Conservation (phyloP, 1,284 basidiomycete genomes). For the Lignosus rhinocerotis region DNA sequence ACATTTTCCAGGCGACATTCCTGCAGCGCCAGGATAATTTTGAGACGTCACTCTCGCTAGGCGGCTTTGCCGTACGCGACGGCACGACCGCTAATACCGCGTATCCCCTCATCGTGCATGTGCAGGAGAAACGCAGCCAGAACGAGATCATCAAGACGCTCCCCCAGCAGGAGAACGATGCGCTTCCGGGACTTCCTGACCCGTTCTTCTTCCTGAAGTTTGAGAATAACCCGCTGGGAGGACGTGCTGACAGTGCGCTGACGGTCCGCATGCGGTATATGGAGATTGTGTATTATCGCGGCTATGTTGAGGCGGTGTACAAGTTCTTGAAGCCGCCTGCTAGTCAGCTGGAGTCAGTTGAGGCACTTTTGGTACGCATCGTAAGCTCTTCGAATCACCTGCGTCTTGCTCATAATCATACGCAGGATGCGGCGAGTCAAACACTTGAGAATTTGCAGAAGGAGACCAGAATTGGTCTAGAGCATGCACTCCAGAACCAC, state of each 20-base stretch:
- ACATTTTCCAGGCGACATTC: slow-evolving; percentile 84
- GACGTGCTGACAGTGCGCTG: slow-evolving; percentile 89
- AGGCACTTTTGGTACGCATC: slow-evolving; percentile 72
- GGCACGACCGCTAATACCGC: slow-evolving; percentile 83
- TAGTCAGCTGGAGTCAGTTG: slow-evolving; percentile 94
- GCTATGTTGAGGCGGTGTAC: slow-evolving; percentile 92
- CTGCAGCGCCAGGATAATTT: slow-evolving; percentile 86
- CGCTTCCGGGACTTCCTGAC: slow-evolving; percentile 44
- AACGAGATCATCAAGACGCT: slow-evolving; percentile 28
- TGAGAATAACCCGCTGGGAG: slow-evolving; percentile 92
- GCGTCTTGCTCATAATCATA: slow-evolving; percentile 10
- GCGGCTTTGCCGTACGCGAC: slow-evolving; percentile 90
- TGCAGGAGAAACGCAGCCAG: slow-evolving; percentile 60
- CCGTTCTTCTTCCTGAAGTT: slow-evolving; percentile 95
- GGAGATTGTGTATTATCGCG: slow-evolving; percentile 97
- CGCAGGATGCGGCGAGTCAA: slow-evolving; percentile 86
- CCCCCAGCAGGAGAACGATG: slow-evolving; percentile 31
- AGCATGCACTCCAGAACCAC: slow-evolving; percentile 90
- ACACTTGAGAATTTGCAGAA: slow-evolving; percentile 94
- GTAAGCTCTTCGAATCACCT: not conserved
- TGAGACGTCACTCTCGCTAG: slow-evolving; percentile 83
- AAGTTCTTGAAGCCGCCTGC: slow-evolving; percentile 95
- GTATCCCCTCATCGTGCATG: slow-evolving; percentile 92
- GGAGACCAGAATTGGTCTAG: slow-evolving; percentile 93
- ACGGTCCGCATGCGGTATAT: slow-evolving; percentile 93